Evolutionary conservation across 345 rosid genomes (phyloP), one percentile per base, ranked within the genome.

Genomic region (Camelina sativa): DNA sequence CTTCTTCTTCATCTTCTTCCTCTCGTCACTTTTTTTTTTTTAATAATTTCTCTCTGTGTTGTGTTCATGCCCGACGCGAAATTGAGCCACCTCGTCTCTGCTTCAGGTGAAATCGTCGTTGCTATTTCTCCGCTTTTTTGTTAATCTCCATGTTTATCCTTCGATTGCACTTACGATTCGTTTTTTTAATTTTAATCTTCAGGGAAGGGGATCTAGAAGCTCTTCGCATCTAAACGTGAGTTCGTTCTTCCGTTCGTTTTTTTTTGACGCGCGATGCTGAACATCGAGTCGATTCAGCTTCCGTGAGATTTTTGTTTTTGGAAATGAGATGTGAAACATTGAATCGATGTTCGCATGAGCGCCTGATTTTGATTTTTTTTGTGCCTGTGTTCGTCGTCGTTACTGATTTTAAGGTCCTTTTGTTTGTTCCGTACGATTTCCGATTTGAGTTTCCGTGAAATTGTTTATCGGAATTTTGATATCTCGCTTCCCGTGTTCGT

Each of bases 171-270:
- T 62, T 51, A 62, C 11, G 40, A 75, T 66, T 53, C 11, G 17
- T 22, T 61, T 46, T 25, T 59, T 38, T 37, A 0, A 1, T 34
- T 34, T 6, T 25, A 15, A 16, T 63, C 66, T 34, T 12, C 43
- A 75, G 79, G 72, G 78, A 72, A 80, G 75, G 75, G 23, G 78
- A 56, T 72, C 67, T 62, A 72, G 22, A 11, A 67, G 40, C 78
- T 62, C 74, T 69, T 54, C 67, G 51, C 44, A 43, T 70, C 41
- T 50, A 23, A 28, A 70, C 77, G 82, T 75, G 53, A 75, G 82
- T 35, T 34, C 37, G 37, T 28, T 28, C 35, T 57, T 4, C 44
- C 12, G 13, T 25, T 25, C 28, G 35, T 1, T 34, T 34, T 34
- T 5, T 52, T 55, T 55, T 40, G 9, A 23, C 66, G 41, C 8